Base-by-base conservation (phyloP, 225 moss, liverwort and hornwort genomes). In the Asterella californica region DNA sequence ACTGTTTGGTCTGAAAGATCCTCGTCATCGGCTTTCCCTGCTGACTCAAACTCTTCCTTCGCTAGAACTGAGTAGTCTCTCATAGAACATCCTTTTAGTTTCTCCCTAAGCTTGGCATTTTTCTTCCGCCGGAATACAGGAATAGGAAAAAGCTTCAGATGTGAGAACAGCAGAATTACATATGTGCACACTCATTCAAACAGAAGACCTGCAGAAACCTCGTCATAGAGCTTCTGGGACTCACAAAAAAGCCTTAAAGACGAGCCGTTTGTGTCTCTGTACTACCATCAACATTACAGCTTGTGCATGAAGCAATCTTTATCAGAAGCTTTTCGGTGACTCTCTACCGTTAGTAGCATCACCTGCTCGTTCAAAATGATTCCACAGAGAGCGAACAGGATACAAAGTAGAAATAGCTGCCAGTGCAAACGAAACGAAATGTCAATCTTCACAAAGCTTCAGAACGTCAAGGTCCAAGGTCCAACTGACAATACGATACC, bases 351-450 rank as follows among this genome's bases (percentile, higher is more conserved):
- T 72, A 88, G 63, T 72, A 75, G 52, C 52, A 78, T 80, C 24
- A 84, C 82, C 67, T 85, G 80, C n/a, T 77, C 78, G n/a, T 82
- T 82, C 61, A 84, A 77, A 21, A 82, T 77, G 15, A 83, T 54
- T 21, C 77, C 78, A 76, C 85, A 88, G 1, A 81, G 54, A 47
- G 83, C 30, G 22, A 80, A 74, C 50, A 83, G 63, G 78, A 72
- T 55, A 71, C 75, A 78, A 46, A 81, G 63, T 22, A 79, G 25
- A n/a, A 82, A 53, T 34, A 84, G 54, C 86, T 87, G 83, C 81
- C 59, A 46, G 42, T 19, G 42, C 5, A n/a, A 33, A 57, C 55
- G 47, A 47, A 50, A 68, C 66, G 15, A 66, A 33, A 9, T 10
- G 25, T 50, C 66, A 79, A 7, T 32, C 10, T 42, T 15, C n/a